Percentiles rank a stretch among this genome's conserved stretches.
Conservation (phyloP, 208 protist genomes). For the Crithidia thermophila region DNA sequence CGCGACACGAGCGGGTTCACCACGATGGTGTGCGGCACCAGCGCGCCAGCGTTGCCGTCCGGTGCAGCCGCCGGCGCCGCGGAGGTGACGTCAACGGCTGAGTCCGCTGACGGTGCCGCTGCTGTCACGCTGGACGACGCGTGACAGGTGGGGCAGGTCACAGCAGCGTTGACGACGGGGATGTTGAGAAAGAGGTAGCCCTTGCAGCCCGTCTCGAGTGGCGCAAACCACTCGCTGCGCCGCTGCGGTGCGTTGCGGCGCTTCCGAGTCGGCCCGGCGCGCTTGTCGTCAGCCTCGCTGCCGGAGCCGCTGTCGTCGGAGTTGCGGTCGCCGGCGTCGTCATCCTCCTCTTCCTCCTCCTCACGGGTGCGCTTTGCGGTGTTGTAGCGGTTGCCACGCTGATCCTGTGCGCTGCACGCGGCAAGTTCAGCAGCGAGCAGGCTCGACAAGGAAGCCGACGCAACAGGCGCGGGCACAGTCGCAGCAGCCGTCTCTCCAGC, state of each 20-base stretch:
- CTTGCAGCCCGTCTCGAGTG: constrained; percentile 69
- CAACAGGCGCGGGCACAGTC: too few species aligned
- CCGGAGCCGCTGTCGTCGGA: constrained; percentile 14
- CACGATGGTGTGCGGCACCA: constrained; percentile 62
- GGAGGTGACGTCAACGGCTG: background rate
- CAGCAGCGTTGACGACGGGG: constrained; percentile 26
- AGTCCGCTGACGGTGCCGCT: background rate
- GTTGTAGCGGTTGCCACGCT: constrained; percentile 28
- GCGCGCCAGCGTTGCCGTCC: constrained; percentile 4
- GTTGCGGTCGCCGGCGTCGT: background rate
- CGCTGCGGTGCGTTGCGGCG: constrained; percentile 17
- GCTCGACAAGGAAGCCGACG: constrained; percentile 29
- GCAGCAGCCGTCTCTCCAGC: constrained; percentile 4
- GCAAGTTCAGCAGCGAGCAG: constrained; percentile 39
- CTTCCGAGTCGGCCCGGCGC: background rate
- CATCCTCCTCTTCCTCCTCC: background rate
- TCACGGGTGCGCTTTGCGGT: constrained; percentile 11
- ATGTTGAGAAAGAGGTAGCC: constrained; percentile 70
- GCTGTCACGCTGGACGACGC: background rate
- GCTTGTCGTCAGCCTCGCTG: constrained; percentile 15
- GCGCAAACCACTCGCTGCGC: constrained; percentile 46
- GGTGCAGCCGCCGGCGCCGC: background rate
- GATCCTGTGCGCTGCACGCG: constrained; percentile 19
- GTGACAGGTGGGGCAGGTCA: constrained; percentile 44
- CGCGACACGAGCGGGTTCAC: constrained; percentile 77